Evolutionary conservation across 2,329 filamentous ascomycete genomes (phyloP).

Genomic region (Colletotrichum endophyticum): DNA sequence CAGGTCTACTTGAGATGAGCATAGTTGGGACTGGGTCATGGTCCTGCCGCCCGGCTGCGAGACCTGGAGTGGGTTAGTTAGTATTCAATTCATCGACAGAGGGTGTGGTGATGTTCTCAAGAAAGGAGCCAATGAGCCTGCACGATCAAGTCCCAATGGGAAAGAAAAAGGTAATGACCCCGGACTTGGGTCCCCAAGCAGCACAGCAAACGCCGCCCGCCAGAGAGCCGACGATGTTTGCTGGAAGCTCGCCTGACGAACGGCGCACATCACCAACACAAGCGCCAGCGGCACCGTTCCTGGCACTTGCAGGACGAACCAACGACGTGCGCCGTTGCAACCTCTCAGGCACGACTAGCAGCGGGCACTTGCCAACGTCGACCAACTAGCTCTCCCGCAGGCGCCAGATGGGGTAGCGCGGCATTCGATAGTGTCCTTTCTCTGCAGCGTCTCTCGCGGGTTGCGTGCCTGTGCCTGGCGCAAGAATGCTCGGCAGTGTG

Average conservation of each 20-base stretch:
- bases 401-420: background rate
- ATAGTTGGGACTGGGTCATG: background rate
- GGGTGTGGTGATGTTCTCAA: slow-evolving; percentile 13
- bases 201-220: background rate
- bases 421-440: background rate
- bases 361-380: background rate
- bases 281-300: background rate
- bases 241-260: background rate
- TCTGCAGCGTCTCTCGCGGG: background rate
- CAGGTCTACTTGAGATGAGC: background rate
- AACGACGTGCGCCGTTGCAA: background rate
- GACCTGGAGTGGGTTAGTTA: background rate
- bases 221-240: background rate
- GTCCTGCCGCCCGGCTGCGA: slow-evolving; percentile 5
- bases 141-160: background rate
- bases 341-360: background rate
- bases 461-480: background rate
- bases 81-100: background rate
- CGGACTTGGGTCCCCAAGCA: background rate
- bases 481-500: background rate
- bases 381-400: background rate
- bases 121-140: background rate
- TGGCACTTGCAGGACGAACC: slow-evolving; percentile 5
- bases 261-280: background rate
- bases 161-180: background rate